Base-by-base conservation (phyloP, 2,329 filamentous ascomycete species). In the Paracoccidioides brasiliensis region DNA sequence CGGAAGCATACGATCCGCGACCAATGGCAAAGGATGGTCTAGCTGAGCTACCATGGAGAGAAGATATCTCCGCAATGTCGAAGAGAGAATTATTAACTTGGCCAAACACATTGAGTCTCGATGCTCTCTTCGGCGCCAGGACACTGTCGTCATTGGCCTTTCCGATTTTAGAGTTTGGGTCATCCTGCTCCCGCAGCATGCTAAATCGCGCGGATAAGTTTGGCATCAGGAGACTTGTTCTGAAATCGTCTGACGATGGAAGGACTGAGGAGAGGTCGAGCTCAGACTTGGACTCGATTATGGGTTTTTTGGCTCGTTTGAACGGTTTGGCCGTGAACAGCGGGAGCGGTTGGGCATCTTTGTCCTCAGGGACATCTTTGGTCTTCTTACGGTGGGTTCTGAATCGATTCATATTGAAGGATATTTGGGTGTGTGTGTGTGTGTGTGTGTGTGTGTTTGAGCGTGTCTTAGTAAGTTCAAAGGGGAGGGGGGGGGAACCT, bases 61-160 rank as follows among this genome's bases (percentile, higher is more conserved):
- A 95, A 56, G 88, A 85, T 33, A 91, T 86, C 72, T 98, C 93
- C 28, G 90, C 88, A 63, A 97, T 97, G 67, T 97, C 90, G 15
- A 82, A 77, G 3, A 96, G 77, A 14, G 77, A 77, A 51, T 73
- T 76, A 35, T 76, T 74, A 50, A 72, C 73, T 60, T 83, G 80
- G 8, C 84, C 83, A 64, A 87, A 88, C 57, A 94, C 83, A 67
- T 82, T 78, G 61, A 94, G 72, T 56, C 86, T 81, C 0, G 90
- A 95, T 60, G 86, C 84, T 54, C 89, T 81, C 64, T 88, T 90
- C 3, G 87, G 87, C 60, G 83, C 86, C 22, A 97, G 73, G 3
- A 97, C 90, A 62, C 90, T 96, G 70, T 96, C 91, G 67, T 97
- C 91, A 70, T 87, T 93, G 14, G 91, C 91, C 70, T 97, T 96